Conservation (phyloP, 1,139 yeast species). For the Hyphopichia khmerensis region DNA sequence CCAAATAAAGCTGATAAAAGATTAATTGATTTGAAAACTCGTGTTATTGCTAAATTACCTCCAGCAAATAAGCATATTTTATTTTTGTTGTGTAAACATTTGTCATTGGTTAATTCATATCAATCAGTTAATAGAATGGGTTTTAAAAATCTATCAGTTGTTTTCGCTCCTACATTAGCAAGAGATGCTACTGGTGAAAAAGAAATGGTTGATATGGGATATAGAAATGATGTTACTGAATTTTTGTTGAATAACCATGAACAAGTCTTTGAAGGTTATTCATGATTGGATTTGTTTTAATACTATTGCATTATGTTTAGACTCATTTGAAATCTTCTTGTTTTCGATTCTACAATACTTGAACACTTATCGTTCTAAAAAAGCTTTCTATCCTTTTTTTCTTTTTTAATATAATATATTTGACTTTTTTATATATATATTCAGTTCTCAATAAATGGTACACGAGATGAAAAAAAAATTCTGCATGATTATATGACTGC, state of each 20-base stretch:
- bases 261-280: constrained; percentile 28
- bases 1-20: constrained; percentile 28
- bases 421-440: background rate
- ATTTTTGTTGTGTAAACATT: constrained; percentile 58
- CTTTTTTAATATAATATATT: background rate
- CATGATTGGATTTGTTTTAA: background rate
- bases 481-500: no score
- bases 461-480: no score
- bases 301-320: no score
- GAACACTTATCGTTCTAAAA: no score
- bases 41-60: constrained; percentile 53
- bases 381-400: no score
- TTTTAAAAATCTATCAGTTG: constrained; percentile 78
- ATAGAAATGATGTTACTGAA: constrained; percentile 78
- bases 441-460: background rate
- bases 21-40: constrained; percentile 24
- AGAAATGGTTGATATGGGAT: constrained; percentile 84
- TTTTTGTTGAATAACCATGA: constrained; percentile 60
- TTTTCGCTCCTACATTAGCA: constrained; percentile 92
- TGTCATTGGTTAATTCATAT: constrained; percentile 52
- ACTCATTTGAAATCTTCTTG: no score
- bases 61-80: constrained; percentile 64
- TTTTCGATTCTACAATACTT: no score
- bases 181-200: constrained; percentile 79
- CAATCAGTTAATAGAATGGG: constrained; percentile 70